Base-by-base conservation (phyloP, 106 monocot species). In the Hemerocallis citrina region DNA sequence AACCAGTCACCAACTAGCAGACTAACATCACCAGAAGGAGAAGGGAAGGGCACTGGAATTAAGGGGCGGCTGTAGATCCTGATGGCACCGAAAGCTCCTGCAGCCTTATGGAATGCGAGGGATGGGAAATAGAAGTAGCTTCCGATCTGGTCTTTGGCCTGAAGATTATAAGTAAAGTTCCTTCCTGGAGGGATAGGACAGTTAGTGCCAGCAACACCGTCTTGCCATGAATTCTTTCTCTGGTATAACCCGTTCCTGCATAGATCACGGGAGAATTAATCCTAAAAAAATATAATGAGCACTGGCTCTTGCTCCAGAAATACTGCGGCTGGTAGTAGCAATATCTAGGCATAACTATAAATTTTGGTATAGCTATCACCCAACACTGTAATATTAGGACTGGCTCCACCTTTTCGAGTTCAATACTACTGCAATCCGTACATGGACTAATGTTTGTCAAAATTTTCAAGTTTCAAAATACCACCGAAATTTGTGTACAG, bases 1-100 rank as follows among this genome's bases (percentile, higher is more conserved):
- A 56, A 80, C 80, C 80, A 80, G 67, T 80, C 80, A 21, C 80
- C 80, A n/a, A 70, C 66, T 43, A 80, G 49, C 42, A 75, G 25
- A 5, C 75, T 75, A 34, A 55, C 75, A 42, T 80, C 80, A 8
- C 67, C 80, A 13, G 70, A 55, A 15, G 80, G 80, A 27, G 80
- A 71, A 55, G 66, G 61, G 34, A 80, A 79, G 0, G 79, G 79
- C 7, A 79, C 79, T 0, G 79, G 79, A 40, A 79, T 79, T 62
- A 28, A 32, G 5, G 79, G 79, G 1, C 79, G 79, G 57, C 79
- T 79, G n/a, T 59, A 52, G 35, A 79, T 67, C 27, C 57, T 59
- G 51, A 79, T 63, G 38, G 64, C 79, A 35, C 79, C 79, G 20
- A 79, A 79, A 4, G 64, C 79, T 14, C 79, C 79, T 12, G 79